Conservation (phyloP, 257 asterid species). For the Solanum chaucha region DNA sequence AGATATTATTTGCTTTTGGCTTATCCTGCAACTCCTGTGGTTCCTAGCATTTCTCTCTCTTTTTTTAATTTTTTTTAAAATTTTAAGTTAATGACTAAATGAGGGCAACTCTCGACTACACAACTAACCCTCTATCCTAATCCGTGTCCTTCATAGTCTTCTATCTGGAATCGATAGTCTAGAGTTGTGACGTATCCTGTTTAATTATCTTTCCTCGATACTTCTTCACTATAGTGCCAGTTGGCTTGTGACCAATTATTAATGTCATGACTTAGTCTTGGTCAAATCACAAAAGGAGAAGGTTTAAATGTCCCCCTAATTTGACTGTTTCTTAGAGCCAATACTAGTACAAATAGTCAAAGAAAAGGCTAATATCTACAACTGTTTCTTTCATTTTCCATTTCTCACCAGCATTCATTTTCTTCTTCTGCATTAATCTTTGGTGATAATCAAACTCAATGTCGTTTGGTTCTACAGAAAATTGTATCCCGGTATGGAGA, state of each 20-base stretch:
- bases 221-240: neutral
- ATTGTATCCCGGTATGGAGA: neutral
- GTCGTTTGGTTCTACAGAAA: neutral
- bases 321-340: neutral
- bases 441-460: neutral
- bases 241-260: neutral
- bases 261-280: neutral
- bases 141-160: no score
- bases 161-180: no score
- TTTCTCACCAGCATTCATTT: neutral
- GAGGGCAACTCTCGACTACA: no score
- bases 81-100: no score
- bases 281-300: neutral
- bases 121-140: no score
- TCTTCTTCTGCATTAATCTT: neutral
- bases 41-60: neutral
- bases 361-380: neutral
- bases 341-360: neutral
- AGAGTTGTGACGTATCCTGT: neutral
- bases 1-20: neutral
- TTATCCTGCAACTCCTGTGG: neutral
- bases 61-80: no score
- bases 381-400: neutral
- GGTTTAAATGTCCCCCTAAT: neutral
- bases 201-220: no score